Conservation (phyloP, 495 filamentous ascomycete genomes). For the Tuber melanosporum region DNA sequence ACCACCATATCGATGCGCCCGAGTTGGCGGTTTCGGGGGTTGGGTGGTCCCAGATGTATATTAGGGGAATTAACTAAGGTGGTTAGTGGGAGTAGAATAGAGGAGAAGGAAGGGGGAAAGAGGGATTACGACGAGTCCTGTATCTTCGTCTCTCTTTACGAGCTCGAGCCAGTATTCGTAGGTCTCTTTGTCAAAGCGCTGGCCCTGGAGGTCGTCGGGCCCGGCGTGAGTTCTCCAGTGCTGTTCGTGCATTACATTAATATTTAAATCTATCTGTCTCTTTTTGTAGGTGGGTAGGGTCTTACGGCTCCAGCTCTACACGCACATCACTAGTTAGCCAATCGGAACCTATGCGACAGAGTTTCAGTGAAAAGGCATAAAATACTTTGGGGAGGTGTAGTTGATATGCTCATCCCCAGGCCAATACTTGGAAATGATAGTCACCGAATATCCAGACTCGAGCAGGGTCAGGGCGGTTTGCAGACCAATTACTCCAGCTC, state of each 20-base stretch:
- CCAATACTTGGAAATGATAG: slow-evolving; percentile 45
- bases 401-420: slow-evolving; percentile 41
- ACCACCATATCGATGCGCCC: slow-evolving; percentile 36
- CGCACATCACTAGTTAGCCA: background rate
- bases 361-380: background rate
- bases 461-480: slow-evolving; percentile 48
- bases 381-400: slow-evolving; percentile 36
- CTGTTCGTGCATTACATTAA: slow-evolving; percentile 1
- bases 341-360: background rate
- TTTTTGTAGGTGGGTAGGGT: background rate
- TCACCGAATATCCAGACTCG: slow-evolving; percentile 45
- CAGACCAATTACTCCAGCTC: slow-evolving; percentile 49
- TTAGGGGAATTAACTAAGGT: slow-evolving; percentile 10
- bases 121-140: slow-evolving; percentile 13
- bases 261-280: background rate
- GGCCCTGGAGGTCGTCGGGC: slow-evolving; percentile 12
- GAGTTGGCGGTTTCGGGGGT: slow-evolving; percentile 29
- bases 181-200: slow-evolving; percentile 29
- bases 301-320: slow-evolving; percentile 35
- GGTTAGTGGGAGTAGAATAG: background rate
- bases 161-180: slow-evolving; percentile 32
- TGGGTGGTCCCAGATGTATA: slow-evolving; percentile 22
- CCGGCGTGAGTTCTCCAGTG: slow-evolving; percentile 33
- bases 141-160: slow-evolving; percentile 5
- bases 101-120: background rate